Evolutionary conservation across 176 grass and related monocot species (phyloP).

Genomic region (Oryza brachyantha): DNA sequence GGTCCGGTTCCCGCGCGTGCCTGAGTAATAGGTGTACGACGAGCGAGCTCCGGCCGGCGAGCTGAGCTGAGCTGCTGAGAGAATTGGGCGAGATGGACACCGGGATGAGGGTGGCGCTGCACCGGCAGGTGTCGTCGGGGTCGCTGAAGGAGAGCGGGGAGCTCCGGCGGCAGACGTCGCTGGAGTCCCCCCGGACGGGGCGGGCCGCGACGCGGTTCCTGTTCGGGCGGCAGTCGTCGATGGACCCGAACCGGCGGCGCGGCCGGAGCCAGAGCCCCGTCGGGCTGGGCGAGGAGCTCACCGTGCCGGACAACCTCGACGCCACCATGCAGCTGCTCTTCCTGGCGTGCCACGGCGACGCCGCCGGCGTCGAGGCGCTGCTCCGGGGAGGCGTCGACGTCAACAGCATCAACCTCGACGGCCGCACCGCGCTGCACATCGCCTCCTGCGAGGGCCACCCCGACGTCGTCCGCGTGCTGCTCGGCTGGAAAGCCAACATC

Average conservation of each 20-base stretch:
- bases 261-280: conserved; percentile 65
- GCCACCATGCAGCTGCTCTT: conserved; percentile 96
- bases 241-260: conserved; percentile 72
- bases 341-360: conserved; percentile 80
- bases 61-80: background rate
- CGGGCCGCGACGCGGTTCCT: conserved; percentile 48
- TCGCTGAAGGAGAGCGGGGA: conserved; percentile 54
- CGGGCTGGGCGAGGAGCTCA: conserved; percentile 42
- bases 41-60: too few relatives aligned
- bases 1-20: background rate
- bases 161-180: conserved; percentile 64
- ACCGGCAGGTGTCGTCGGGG: conserved; percentile 73
- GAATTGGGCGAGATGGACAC: conserved; percentile 30
- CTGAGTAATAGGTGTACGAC: background rate
- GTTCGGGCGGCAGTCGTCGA: conserved; percentile 89
- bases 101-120: conserved; percentile 48
- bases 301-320: conserved; percentile 77
- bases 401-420: conserved; percentile 98
- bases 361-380: conserved; percentile 51
- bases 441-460: conserved; percentile 71
- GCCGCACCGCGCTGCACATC: conserved; percentile 90
- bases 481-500: conserved; percentile 86
- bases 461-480: conserved; percentile 66
- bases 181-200: conserved; percentile 54
- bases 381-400: conserved; percentile 71